These are phyloP conservation scores for Linum usitatissimum DNA, from an alignment of 345 rosid species.

Conservation along the genomic window DNA sequence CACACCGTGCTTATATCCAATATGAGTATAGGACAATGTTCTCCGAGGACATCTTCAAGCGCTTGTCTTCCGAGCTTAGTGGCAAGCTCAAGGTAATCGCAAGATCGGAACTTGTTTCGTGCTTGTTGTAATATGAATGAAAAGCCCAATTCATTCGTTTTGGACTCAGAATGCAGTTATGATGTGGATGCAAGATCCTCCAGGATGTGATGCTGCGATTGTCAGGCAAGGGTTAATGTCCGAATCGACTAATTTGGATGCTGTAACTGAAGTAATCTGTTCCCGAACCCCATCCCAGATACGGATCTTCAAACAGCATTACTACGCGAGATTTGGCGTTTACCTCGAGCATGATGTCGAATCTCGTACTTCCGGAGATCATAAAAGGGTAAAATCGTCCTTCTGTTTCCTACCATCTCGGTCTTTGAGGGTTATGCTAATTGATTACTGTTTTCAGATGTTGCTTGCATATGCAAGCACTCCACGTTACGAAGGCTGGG, in stretches of 20 bases:
- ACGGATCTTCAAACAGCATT: conserved; percentile 45
- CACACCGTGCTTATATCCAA: conserved; percentile 45
- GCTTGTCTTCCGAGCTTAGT: conserved; percentile 44
- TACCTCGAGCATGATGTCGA: conserved; percentile 45
- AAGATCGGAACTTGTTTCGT: not conserved
- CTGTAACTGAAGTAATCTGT: conserved; percentile 53
- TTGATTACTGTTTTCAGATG: conserved; percentile 30
- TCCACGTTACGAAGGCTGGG: conserved; percentile 43
- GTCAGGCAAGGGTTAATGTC: conserved; percentile 25
- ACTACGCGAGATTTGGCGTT: conserved; percentile 32
- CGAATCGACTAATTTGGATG: conserved; percentile 11
- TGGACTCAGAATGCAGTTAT: conserved; percentile 41
- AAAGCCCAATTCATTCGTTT: not conserved
- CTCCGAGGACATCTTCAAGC: conserved; percentile 34
- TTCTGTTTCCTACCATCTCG: not conserved
- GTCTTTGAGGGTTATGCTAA: not conserved
- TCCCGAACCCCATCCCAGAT: conserved; percentile 59
- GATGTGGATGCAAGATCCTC: conserved; percentile 60
- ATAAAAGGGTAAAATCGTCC: conserved; percentile 32
- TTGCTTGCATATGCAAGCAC: conserved; percentile 39
- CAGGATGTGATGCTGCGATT: conserved; percentile 51
- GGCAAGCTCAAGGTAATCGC: conserved; percentile 50
- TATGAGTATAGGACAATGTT: conserved; percentile 41
- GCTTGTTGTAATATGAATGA: not conserved
- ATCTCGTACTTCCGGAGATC: conserved; percentile 33